Base-by-base conservation (phyloP, 768 basidiomycete genomes). In the Gloeopeniophorella convolvens region DNA sequence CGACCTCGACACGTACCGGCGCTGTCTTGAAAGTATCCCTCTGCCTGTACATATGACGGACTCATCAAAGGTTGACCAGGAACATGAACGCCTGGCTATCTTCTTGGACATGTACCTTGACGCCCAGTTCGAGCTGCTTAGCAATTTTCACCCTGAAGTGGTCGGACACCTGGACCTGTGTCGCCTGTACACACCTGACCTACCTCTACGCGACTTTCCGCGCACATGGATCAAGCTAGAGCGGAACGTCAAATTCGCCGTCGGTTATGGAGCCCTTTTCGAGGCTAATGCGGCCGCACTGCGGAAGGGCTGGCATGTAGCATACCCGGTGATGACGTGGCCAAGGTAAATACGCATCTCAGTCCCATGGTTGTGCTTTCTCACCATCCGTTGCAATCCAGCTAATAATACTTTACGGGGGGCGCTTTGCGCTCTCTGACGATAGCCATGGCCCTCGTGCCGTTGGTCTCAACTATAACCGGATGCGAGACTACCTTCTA, bases 101-200 rank as follows among this genome's bases (percentile, higher is more conserved):
- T 79, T 86, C 60, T 70, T 89, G 4, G 73, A 67, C 11, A 65
- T 73, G 10, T 99, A 97, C 69, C 85, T 98, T 55, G 92, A 97
- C 62, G 78, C 82, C 9, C 96, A 99, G 59, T 81, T 77, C 65
- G 70, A 76, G 35, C 67, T 99, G 39, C 55, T 98, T 33, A 61
- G 69, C 40, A 75, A 77, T 21, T 82, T 89, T 65, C 78, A 75
- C 46, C 96, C 96, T 15, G 90, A 94, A 65, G 72, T 98, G 42
- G 75, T 99, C 45, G 96, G 92, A 1, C 96, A 99, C 67, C 72
- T 97, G 57, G 95, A 98, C 68, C 77, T 98, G 0, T 94, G 90
- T 65, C 78, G 92, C 1, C 75, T 99, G 8, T 97, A 88, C 72
- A 72, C 72, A 20, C 92, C 94, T 3, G 53, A 66, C 16, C 63